phyloP scores from a whole-genome alignment of 345 rosid genomes.

The Brassica rapa region DNA sequence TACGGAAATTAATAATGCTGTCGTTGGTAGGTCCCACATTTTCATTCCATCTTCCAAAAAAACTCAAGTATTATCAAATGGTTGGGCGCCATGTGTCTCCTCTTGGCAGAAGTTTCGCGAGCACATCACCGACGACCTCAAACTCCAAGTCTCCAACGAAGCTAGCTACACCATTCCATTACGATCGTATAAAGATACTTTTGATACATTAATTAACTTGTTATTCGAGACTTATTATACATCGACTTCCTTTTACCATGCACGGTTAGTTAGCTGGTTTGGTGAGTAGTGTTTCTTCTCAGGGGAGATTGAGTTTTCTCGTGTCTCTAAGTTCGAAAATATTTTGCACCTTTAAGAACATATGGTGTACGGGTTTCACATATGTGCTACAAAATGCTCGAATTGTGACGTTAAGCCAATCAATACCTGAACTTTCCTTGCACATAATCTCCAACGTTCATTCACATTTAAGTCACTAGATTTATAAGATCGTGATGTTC shows the following conservation, averaged over 20 bases:
- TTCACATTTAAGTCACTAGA: background rate
- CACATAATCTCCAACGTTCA: background rate
- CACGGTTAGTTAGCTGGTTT: too few relatives aligned
- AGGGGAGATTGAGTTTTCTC: too few relatives aligned
- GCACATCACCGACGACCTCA: constrained; percentile 40
- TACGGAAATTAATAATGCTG: constrained; percentile 27
- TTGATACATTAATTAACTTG: background rate
- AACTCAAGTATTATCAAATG: constrained; percentile 21
- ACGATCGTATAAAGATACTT: background rate
- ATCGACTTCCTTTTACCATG: too few relatives aligned
- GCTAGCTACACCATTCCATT: constrained; percentile 17
- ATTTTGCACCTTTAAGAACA: too few relatives aligned
- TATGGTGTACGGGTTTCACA: too few relatives aligned
- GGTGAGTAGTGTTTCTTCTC: too few relatives aligned
- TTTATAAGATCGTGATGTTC: background rate
- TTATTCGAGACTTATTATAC: background rate
- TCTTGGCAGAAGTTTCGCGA: background rate
- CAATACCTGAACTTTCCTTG: background rate
- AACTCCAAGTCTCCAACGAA: constrained; percentile 4
- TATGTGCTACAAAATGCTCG: too few relatives aligned
- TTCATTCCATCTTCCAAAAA: constrained; percentile 17
- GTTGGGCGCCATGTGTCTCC: constrained; percentile 21
- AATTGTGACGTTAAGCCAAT: too few relatives aligned
- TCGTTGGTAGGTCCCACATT: constrained; percentile 15
- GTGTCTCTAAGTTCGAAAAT: too few relatives aligned